Evolutionary conservation across 257 asterid genomes (phyloP), one percentile per base, ranked within the genome.

Genomic region (Hygrophila difformis): DNA sequence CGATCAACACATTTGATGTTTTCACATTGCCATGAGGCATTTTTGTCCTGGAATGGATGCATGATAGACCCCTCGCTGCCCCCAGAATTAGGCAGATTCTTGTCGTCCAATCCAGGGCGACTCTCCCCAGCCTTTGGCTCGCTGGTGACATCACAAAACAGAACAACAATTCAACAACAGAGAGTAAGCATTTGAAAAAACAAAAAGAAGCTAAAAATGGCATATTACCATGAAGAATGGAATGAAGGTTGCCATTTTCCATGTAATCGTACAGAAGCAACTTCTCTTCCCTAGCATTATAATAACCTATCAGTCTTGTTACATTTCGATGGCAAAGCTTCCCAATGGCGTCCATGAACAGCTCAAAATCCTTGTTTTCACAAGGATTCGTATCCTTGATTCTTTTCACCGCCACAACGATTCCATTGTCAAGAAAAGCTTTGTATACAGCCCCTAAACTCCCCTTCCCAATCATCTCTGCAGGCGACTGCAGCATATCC

Each of bases 151-250:
- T 58, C 51, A 60, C 57, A 12, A 18, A 56, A 39, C 57, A 59
- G 4, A 12, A 28, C 46, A 1, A 53, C 44, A n/a, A n/a, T n/a
- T n/a, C n/a, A n/a, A n/a, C n/a, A n/a, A n/a, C n/a, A n/a, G n/a
- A n/a, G n/a, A n/a, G n/a, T n/a, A n/a, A n/a, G n/a, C n/a, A n/a
- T n/a, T n/a, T n/a, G n/a, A n/a, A n/a, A n/a, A n/a, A n/a, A n/a
- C n/a, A n/a, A n/a, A n/a, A n/a, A n/a, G n/a, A n/a, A n/a, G n/a
- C n/a, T n/a, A n/a, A n/a, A n/a, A n/a, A n/a, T n/a, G n/a, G n/a
- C n/a, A n/a, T n/a, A n/a, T n/a, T 77, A 85, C 97, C 97, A 63
- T 87, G 95, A 55, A 87, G 94, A 61, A 87, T 95, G 5, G 83
- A 80, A 60, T 84, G 75, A 36, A 87, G 61, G 69, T 73, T 87